Conservation (phyloP, 345 rosid species). For the Luvunga scandens region DNA sequence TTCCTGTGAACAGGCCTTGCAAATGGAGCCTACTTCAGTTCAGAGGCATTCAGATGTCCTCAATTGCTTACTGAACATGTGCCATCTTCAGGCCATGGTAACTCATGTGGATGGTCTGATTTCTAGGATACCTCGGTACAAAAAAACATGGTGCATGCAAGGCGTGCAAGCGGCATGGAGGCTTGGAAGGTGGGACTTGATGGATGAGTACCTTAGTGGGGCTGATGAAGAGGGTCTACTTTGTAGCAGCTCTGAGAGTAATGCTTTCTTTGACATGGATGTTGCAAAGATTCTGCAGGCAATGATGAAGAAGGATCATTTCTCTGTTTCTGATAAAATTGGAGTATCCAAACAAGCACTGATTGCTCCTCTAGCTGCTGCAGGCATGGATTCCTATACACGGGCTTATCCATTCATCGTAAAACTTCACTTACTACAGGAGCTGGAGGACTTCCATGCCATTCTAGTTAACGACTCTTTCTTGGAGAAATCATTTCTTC, state of each 20-base stretch:
- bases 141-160: conserved; percentile 99
- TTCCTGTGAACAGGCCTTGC: conserved; percentile 95
- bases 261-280: conserved; percentile 95
- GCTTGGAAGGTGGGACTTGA: conserved; percentile 94
- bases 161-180: conserved; percentile 99
- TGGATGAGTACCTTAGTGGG: conserved; percentile 90
- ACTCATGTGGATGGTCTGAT: conserved; percentile 92
- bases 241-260: conserved; percentile 91
- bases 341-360: conserved; percentile 83
- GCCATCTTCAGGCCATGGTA: conserved; percentile 98
- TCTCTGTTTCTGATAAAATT: conserved; percentile 73
- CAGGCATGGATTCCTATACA: conserved; percentile 95
- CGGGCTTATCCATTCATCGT: conserved; percentile 93
- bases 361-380: conserved; percentile 99
- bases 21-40: conserved; percentile 86
- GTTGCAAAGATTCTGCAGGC: conserved; percentile 91
- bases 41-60: conserved; percentile 94
- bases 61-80: conserved; percentile 91
- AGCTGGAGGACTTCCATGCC: conserved; percentile 78
- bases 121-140: conserved; percentile 81
- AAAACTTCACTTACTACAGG: conserved; percentile 84
- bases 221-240: conserved; percentile 79
- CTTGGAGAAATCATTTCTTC: conserved; percentile 71
- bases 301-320: conserved; percentile 88
- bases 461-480: conserved; percentile 73